Conservation (phyloP, 2,329 filamentous ascomycete genomes). For the Hysterium pulicare region DNA sequence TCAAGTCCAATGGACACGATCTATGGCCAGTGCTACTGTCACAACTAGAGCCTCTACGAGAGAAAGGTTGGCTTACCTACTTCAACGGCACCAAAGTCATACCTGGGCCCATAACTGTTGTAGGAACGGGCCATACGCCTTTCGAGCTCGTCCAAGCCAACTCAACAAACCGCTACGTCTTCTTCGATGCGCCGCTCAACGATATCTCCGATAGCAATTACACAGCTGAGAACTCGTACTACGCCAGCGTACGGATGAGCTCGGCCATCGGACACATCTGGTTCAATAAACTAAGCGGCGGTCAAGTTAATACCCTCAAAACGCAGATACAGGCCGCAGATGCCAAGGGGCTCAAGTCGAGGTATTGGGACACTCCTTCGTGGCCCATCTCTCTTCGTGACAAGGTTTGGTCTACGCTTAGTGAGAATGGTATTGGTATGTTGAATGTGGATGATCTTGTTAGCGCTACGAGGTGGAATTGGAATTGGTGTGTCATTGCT, state of each 20-base stretch:
- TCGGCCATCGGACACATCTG: slow-evolving; percentile 18
- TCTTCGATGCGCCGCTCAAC: slow-evolving; percentile 64
- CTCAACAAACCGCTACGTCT: slow-evolving; percentile 56
- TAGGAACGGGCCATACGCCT: slow-evolving; percentile 64
- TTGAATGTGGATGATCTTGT: slow-evolving; percentile 23
- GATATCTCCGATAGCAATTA: slow-evolving; percentile 21
- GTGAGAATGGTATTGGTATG: slow-evolving; percentile 15
- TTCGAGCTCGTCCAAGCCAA: slow-evolving; percentile 56
- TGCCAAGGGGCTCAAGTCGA: slow-evolving; percentile 18
- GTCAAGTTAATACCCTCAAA: slow-evolving; percentile 15
- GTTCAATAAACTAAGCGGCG: slow-evolving; percentile 10
- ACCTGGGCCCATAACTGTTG: slow-evolving; percentile 61
- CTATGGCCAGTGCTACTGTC: slow-evolving; percentile 54
- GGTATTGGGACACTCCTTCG: slow-evolving; percentile 23
- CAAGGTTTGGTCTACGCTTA: slow-evolving; percentile 18
- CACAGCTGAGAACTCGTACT: slow-evolving; percentile 25
- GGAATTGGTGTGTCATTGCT: slow-evolving; percentile 24
- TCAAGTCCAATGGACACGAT: slow-evolving; percentile 58
- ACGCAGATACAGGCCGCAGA: slow-evolving; percentile 19
- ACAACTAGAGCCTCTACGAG: slow-evolving; percentile 58
- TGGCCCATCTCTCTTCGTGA: slow-evolving; percentile 24
- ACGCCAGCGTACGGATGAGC: slow-evolving; percentile 20
- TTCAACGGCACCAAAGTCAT: slow-evolving; percentile 52
- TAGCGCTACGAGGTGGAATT: slow-evolving; percentile 22
- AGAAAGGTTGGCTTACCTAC: slow-evolving; percentile 46